phyloP scores from a whole-genome alignment of 306 rosid genomes.

The Vigna angularis region DNA sequence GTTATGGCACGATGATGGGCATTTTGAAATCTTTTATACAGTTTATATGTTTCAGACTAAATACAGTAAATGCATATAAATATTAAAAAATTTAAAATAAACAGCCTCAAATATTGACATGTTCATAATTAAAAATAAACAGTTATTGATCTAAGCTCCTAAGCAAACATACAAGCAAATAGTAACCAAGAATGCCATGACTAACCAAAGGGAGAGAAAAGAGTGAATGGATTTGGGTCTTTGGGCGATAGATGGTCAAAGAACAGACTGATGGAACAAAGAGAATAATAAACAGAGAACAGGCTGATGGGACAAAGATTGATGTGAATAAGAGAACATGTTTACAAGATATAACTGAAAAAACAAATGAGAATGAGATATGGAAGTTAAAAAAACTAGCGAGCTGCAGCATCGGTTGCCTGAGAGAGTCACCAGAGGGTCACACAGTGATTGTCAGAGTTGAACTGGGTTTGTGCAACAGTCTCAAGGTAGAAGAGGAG shows the following conservation, averaged over 20 bases:
- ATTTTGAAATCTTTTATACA: not conserved
- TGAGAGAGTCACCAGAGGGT: not conserved
- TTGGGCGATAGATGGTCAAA: not conserved
- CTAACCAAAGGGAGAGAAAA: not conserved
- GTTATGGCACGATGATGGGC: not conserved
- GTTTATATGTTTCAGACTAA: not conserved
- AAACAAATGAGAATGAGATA: not conserved
- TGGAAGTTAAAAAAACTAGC: not conserved
- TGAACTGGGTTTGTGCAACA: not conserved
- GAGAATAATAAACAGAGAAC: not conserved
- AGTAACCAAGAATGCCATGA: not conserved
- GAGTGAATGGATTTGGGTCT: not conserved
- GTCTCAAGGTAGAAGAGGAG: not conserved
- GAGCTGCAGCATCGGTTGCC: not conserved
- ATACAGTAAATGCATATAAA: not conserved
- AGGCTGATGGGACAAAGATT: not conserved
- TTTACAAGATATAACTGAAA: not conserved
- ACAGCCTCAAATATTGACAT: not conserved
- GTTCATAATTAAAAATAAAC: not conserved
- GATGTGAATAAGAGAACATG: not conserved
- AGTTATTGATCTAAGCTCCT: not conserved
- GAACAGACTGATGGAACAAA: not conserved
- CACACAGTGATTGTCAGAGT: not conserved
- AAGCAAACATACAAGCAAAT: not conserved
- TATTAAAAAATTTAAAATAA: not conserved